Conservation (phyloP, 73 alveolate genomes). For the Breviolum minutum region DNA sequence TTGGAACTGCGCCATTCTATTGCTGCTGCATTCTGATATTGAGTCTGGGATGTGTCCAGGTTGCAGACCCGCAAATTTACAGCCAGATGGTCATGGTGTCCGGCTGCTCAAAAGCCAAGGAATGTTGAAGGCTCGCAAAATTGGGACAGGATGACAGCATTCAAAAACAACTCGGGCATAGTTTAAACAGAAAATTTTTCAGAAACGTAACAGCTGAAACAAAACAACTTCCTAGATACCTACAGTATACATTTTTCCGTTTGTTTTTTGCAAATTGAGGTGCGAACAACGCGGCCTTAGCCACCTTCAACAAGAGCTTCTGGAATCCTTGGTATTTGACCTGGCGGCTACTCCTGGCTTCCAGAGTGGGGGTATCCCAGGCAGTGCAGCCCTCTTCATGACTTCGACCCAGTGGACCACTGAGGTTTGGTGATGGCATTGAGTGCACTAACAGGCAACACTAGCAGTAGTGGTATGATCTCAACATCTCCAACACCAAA, state of each 20-base stretch:
- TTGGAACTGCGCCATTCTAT: no score
- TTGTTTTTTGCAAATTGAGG: background rate
- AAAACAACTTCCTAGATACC: no score
- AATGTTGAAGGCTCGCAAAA: background rate
- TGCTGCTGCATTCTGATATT: no score
- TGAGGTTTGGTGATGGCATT: background rate
- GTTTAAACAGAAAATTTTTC: no score
- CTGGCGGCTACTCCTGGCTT: constrained; percentile 50
- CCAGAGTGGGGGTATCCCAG: constrained; percentile 6
- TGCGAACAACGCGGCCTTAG: constrained; percentile 8
- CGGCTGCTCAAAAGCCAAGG: background rate
- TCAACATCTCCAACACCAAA: background rate
- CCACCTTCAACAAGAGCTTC: background rate
- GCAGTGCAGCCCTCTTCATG: background rate
- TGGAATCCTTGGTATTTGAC: constrained; percentile 12
- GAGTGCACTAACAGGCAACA: background rate
- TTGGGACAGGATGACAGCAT: no score
- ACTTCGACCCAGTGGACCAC: background rate
- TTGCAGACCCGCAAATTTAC: constrained; percentile 24
- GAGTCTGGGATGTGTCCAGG: background rate
- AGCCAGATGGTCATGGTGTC: constrained; percentile 58
- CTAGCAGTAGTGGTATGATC: background rate
- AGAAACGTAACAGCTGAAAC: no score
- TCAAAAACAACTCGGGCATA: no score
- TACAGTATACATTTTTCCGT: background rate